phyloP scores from a whole-genome alignment of 1,284 basidiomycete species.

The Leccinum griseonigrum region DNA sequence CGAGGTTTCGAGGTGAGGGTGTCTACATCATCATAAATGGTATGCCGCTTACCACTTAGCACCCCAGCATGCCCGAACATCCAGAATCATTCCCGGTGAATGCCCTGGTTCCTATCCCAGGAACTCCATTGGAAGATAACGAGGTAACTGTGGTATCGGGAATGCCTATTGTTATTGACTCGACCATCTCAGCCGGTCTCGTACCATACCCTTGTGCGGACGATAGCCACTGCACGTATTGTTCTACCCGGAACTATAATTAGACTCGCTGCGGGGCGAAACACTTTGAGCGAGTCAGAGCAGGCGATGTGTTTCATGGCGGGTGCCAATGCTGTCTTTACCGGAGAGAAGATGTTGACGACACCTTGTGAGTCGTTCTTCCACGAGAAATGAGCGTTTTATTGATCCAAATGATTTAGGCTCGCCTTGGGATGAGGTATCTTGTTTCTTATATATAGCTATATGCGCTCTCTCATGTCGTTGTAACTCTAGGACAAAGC shows the following conservation, averaged over 20 bases:
- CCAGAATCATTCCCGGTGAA: constrained; percentile 99
- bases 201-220: constrained; percentile 86
- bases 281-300: constrained; percentile 87
- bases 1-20: constrained; percentile 82
- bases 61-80: constrained; percentile 82
- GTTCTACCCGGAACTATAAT: constrained; percentile 93
- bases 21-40: background rate
- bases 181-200: constrained; percentile 58
- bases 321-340: constrained; percentile 97
- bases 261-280: constrained; percentile 91
- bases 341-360: constrained; percentile 95
- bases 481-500: constrained; percentile 70
- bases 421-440: constrained; percentile 83
- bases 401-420: constrained; percentile 40
- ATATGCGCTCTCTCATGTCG: constrained; percentile 10
- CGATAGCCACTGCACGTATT: constrained; percentile 93
- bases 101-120: constrained; percentile 80
- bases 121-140: constrained; percentile 71
- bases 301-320: constrained; percentile 99
- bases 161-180: constrained; percentile 8
- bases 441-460: constrained; percentile 10
- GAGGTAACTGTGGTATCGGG: constrained; percentile 44
- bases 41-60: constrained; percentile 7
- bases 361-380: constrained; percentile 75
- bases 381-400: constrained; percentile 5